These are phyloP conservation scores for Aspergillus sp. DNA, from an alignment of 2,329 filamentous ascomycete genomes.

Conservation along the genomic window DNA sequence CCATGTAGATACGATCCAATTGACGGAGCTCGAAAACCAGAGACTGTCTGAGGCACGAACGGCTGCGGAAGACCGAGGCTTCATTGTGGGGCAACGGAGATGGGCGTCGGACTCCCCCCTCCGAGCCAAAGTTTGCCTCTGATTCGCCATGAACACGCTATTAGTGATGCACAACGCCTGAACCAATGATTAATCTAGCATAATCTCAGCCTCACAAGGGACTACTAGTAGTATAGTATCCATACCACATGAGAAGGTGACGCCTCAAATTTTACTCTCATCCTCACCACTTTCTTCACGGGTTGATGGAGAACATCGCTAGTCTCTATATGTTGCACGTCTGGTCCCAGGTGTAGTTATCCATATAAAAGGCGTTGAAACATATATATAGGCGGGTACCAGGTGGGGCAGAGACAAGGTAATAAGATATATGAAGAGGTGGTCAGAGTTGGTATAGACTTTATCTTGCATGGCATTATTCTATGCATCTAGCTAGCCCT, in stretches of 20 bases:
- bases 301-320: background rate
- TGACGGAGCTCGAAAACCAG: too few species aligned
- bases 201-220: background rate
- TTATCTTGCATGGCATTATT: too few species aligned
- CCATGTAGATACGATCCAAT: background rate
- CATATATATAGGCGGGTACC: too few species aligned
- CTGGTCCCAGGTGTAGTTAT: background rate
- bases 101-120: background rate
- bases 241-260: background rate
- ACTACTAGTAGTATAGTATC: background rate
- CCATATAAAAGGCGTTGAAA: too few species aligned
- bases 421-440: too few species aligned
- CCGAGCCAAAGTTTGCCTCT: background rate
- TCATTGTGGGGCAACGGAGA: background rate
- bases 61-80: too few species aligned
- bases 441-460: too few species aligned
- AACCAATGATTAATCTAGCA: background rate
- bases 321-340: background rate
- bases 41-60: too few species aligned
- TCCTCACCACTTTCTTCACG: background rate
- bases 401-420: too few species aligned
- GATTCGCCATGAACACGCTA: background rate
- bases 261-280: background rate
- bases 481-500: too few species aligned
- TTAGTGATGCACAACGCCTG: too few species aligned